Evolutionary conservation across 1,284 basidiomycete genomes (phyloP), one percentile per base, ranked within the genome.

Genomic region (Cerrena zonata): DNA sequence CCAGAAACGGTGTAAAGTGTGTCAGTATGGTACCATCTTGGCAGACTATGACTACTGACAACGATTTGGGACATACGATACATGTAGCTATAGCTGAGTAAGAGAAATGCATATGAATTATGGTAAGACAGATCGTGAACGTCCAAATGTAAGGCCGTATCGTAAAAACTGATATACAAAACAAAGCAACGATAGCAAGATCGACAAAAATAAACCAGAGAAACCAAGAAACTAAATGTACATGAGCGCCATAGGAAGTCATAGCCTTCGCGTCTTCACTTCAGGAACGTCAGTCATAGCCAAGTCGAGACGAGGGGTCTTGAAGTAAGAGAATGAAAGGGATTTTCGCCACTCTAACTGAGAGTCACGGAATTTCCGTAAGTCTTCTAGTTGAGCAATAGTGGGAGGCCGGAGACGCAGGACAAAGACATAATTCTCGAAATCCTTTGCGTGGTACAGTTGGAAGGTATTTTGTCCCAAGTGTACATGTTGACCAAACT

Each of bases 401-500:
- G 51, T 55, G 0, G 56, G 58, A 7, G 37, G 19, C 24, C 58
- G 55, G 15, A 60, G 38, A 5, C 25, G 50, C 24, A 60, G 27
- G 3, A 51, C 53, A 43, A 54, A 60, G 22, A 56, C 55, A 37
- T 30, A 56, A 22, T 55, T 34, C 23, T 36, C 44, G 25, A 50
- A 26, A 36, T 51, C 48, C 15, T 50, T 48, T 7, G 49, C 43
- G 34, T 53, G 52, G 21, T 47, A 34, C 7, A 60, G 5, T 11
- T 49, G 30, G 13, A 60, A n/a, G 12, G 3, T 49, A 34, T 60
- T 60, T 15, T 34, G 48, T 12, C 58, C 58, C 11, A n/a, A 23
- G 2, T 19, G 10, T 5, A 52, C 48, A 2, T 40, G 18, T 11
- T 42, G 25, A 21, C 52, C 51, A 12, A 58, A n/a, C 40, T 60